Base-by-base conservation (phyloP, 202 grass and related monocot genomes). In the Digitaria exilis region DNA sequence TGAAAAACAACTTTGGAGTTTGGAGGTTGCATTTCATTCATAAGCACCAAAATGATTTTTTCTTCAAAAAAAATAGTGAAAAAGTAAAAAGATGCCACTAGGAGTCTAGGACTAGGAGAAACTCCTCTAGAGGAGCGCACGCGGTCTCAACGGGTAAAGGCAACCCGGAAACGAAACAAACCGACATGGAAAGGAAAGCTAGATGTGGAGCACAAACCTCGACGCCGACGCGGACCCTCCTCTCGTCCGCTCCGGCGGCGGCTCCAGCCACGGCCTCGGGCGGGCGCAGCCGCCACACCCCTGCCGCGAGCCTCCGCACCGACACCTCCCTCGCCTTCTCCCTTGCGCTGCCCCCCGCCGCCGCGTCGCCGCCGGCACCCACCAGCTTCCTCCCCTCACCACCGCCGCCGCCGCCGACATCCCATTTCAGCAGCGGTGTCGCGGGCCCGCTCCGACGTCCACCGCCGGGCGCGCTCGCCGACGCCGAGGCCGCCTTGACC, bases 301-400 rank as follows among this genome's bases (percentile, higher is more conserved):
- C 91, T 3, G 96, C 93, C 0, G 91, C 96, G 50, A 98, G 93
- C 81, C 89, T 85, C 89, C 96, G 80, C 70, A 86, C 96, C 0
- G 96, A 95, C 57, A 98, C 87, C 41, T 87, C 83, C 77, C 76
- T 69, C 30, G 83, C 71, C 43, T 35, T 72, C 65, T 84, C 57
- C 58, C 68, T 29, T 14, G n/a, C 64, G 34, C 34, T 56, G 1
- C 69, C 69, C 28, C 24, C 79, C 22, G 54, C 39, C 3, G 68
- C 74, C 7, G 42, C 58, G 22, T 60, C 49, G 30, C 22, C 45
- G 17, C n/a, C 46, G 21, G 28, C 65, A 9, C 39, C 41, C 0
- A 3, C 2, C 2, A 9, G 16, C 45, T 72, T 72, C 77, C 75
- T 92, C 39, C 73, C 88, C 67, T 52, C 73, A 5, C 51, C 58